A percentile compares a stretch with the other conserved stretches of the same genome.
phyloP scores from a whole-genome alignment of 371 early-diverging fungal genomes.

The Coemansia sp. region DNA sequence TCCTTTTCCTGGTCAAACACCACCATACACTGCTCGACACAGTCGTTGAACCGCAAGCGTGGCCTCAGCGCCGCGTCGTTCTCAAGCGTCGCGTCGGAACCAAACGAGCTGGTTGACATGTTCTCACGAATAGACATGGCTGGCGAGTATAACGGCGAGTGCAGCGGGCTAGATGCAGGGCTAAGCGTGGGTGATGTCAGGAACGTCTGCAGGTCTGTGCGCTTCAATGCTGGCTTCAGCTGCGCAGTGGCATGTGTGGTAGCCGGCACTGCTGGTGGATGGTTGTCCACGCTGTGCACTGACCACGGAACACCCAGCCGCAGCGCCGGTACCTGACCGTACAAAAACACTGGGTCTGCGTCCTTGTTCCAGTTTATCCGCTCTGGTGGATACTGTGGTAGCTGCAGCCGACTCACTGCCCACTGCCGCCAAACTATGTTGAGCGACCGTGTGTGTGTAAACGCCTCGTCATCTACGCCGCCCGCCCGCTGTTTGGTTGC shows the following conservation, averaged over 20 bases:
- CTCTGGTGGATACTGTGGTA: slow-evolving; percentile 50
- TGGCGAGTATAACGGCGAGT: slow-evolving; percentile 36
- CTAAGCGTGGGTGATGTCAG: slow-evolving; percentile 48
- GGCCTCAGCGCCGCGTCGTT: slow-evolving; percentile 31
- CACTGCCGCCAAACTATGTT: slow-evolving; percentile 49
- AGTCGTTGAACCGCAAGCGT: slow-evolving; percentile 49
- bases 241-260: not conserved
- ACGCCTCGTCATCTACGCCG: slow-evolving; percentile 26
- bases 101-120: slow-evolving; percentile 46
- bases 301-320: slow-evolving; percentile 48
- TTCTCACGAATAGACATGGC: slow-evolving; percentile 44
- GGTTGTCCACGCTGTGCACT: slow-evolving; percentile 7
- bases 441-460: slow-evolving; percentile 39
- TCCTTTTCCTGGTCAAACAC: slow-evolving; percentile 53
- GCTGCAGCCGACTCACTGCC: slow-evolving; percentile 37
- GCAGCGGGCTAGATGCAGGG: slow-evolving; percentile 34
- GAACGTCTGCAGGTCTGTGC: slow-evolving; percentile 47
- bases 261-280: not conserved
- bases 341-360: slow-evolving; percentile 51
- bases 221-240: slow-evolving; percentile 42
- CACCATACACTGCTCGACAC: slow-evolving; percentile 54
- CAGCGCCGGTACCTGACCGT: slow-evolving; percentile 49
- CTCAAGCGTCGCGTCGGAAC: slow-evolving; percentile 40
- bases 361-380: slow-evolving; percentile 54
- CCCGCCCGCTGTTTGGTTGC: slow-evolving; percentile 7